phyloP scores from a whole-genome alignment of 495 filamentous ascomycete species.

The Thermochaetoides thermophila region DNA sequence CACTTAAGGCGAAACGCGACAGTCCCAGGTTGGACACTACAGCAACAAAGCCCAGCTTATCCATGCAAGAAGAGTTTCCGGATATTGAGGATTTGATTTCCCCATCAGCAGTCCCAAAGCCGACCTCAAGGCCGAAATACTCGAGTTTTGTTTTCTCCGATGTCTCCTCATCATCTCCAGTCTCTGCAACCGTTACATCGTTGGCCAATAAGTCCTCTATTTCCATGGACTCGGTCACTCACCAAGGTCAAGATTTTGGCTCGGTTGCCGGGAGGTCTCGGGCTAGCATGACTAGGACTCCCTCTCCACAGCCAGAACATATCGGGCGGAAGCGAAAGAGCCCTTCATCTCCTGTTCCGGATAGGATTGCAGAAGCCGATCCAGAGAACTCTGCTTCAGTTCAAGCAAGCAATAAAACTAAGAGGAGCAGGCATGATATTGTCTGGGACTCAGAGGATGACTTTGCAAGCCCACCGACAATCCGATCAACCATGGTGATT shows the following conservation, averaged over 20 bases:
- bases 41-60: conserved; percentile 33
- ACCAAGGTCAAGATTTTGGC: too few relatives aligned
- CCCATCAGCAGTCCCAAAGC: conserved; percentile 4
- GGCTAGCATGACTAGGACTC: background rate
- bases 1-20: too few relatives aligned
- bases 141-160: background rate
- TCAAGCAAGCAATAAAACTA: conserved; percentile 2
- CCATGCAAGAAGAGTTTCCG: conserved; percentile 19
- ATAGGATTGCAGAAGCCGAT: background rate
- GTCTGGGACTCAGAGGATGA: conserved; percentile 41
- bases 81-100: conserved; percentile 25
- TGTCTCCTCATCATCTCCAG: too few relatives aligned
- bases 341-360: conserved; percentile 2
- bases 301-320: conserved; percentile 1
- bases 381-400: background rate
- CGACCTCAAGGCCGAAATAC: conserved; percentile 4
- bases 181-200: too few relatives aligned
- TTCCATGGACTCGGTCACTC: too few relatives aligned
- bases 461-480: conserved; percentile 14
- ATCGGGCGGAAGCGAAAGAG: conserved; percentile 14
- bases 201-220: too few relatives aligned
- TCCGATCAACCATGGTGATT: conserved; percentile 6
- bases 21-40: conserved; percentile 26
- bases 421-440: conserved; percentile 10
- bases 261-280: too few relatives aligned